Conservation (phyloP, 2,329 filamentous ascomycete species). For the Calcarisporium arbuscula region DNA sequence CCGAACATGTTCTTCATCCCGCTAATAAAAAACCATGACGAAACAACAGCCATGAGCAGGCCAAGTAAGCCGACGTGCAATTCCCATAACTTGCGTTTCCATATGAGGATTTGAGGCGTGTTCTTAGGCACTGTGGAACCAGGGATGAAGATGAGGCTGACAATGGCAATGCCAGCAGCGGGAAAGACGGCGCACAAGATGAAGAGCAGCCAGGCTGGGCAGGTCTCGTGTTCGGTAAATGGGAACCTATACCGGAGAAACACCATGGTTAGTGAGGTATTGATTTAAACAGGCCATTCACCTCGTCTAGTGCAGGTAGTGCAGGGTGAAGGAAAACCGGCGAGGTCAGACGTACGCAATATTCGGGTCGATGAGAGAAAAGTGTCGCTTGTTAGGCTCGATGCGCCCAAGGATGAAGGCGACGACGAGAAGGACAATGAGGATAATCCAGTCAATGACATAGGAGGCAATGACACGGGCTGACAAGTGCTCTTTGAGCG, state of each 20-base stretch:
- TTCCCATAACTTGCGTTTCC: conserved; percentile 85
- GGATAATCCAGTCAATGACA: conserved; percentile 66
- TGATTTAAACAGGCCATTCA: not conserved
- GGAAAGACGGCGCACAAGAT: conserved; percentile 61
- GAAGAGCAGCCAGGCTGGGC: conserved; percentile 59
- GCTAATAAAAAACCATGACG: conserved; percentile 74
- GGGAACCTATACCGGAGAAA: conserved; percentile 51
- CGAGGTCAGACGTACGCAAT: conserved; percentile 54
- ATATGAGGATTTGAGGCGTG: conserved; percentile 59
- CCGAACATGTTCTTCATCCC: conserved; percentile 75
- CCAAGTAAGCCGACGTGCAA: conserved; percentile 82
- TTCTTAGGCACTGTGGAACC: conserved; percentile 59
- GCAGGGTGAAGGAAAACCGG: conserved; percentile 1
- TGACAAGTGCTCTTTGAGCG: conserved; percentile 20
- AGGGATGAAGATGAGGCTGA: conserved; percentile 66
- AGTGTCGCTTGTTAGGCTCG: conserved; percentile 61
- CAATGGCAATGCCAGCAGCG: conserved; percentile 58
- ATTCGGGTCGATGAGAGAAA: conserved; percentile 63
- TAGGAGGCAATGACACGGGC: conserved; percentile 53
- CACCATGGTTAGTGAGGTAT: conserved; percentile 7
- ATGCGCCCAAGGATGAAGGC: conserved; percentile 54
- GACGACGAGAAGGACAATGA: conserved; percentile 51
- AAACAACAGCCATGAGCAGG: conserved; percentile 63
- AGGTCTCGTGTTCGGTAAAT: conserved; percentile 61
- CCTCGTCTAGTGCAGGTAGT: not conserved